Conservation (phyloP, 1,284 basidiomycete genomes). For the Cryptococcus sp. region DNA sequence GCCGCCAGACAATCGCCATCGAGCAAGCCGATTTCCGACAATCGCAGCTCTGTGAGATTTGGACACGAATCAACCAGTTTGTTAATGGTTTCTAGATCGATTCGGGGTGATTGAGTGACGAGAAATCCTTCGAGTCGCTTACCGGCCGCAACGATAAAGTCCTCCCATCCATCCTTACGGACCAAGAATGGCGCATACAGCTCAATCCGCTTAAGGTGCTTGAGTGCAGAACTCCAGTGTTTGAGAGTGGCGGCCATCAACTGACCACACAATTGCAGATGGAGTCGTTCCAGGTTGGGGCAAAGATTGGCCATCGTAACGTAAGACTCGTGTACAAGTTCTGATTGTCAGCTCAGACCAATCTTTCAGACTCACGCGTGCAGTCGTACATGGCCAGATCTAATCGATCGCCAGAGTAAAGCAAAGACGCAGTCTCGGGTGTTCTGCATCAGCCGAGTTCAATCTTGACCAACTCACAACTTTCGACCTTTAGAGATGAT, state of each 20-base stretch:
- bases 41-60: conserved; percentile 63
- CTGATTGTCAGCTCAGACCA: no score
- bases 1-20: conserved; percentile 60
- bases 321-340: conserved; percentile 63
- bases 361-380: conserved; percentile 79
- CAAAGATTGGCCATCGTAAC: conserved; percentile 69
- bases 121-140: conserved; percentile 65
- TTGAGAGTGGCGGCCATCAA: conserved; percentile 66
- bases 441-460: conserved; percentile 52
- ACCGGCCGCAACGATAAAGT: conserved; percentile 65
- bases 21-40: conserved; percentile 75
- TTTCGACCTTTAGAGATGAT: conserved; percentile 81
- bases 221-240: conserved; percentile 63
- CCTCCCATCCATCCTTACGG: conserved; percentile 66
- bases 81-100: conserved; percentile 68
- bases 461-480: conserved; percentile 57
- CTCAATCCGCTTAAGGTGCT: conserved; percentile 65
- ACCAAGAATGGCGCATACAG: conserved; percentile 89
- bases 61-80: conserved; percentile 62
- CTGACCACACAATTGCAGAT: conserved; percentile 83
- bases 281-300: conserved; percentile 69
- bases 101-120: conserved; percentile 81
- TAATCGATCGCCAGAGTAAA: conserved; percentile 70
- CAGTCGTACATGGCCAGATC: conserved; percentile 81
- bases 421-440: conserved; percentile 69